A percentile compares a stretch with the other conserved stretches of the same genome.
Evolutionary conservation across 345 rosid species (phyloP).

Genomic region (Salix exigua): DNA sequence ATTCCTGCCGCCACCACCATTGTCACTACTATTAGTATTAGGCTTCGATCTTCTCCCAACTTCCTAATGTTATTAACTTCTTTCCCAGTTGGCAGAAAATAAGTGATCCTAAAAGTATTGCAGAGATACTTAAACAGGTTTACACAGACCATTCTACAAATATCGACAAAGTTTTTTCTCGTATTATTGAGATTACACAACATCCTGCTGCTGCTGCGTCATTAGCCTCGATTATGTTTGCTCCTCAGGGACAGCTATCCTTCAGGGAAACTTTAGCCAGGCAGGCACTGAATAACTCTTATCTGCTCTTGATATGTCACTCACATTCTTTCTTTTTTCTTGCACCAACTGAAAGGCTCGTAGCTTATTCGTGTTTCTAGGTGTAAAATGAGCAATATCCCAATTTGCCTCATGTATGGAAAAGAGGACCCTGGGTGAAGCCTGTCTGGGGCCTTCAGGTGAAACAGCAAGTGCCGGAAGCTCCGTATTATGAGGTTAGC

Average conservation of each 20-base stretch:
- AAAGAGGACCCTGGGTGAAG: constrained; percentile 93
- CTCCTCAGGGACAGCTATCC: constrained; percentile 76
- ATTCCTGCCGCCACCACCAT: background rate
- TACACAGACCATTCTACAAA: constrained; percentile 81
- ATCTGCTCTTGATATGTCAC: background rate
- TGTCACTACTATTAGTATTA: background rate
- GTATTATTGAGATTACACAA: constrained; percentile 63
- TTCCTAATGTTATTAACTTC: background rate
- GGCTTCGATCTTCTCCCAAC: background rate
- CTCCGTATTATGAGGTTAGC: constrained; percentile 87
- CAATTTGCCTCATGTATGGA: constrained; percentile 83
- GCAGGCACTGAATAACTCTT: constrained; percentile 22
- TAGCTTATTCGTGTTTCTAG: constrained; percentile 30
- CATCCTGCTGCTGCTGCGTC: constrained; percentile 98
- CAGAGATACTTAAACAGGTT: constrained; percentile 78
- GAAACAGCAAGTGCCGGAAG: constrained; percentile 66
- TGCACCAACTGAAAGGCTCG: constrained; percentile 6
- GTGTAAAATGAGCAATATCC: constrained; percentile 52
- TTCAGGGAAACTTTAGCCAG: constrained; percentile 62
- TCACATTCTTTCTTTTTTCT: background rate
- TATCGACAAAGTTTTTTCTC: constrained; percentile 76
- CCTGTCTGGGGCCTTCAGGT: constrained; percentile 87
- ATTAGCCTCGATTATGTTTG: constrained; percentile 86
- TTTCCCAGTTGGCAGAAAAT: constrained; percentile 80
- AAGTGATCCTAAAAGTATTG: constrained; percentile 80